Evolutionary conservation across 495 filamentous ascomycete genomes (phyloP), one percentile per base, ranked within the genome.

Genomic region (Rusavskia elegans): DNA sequence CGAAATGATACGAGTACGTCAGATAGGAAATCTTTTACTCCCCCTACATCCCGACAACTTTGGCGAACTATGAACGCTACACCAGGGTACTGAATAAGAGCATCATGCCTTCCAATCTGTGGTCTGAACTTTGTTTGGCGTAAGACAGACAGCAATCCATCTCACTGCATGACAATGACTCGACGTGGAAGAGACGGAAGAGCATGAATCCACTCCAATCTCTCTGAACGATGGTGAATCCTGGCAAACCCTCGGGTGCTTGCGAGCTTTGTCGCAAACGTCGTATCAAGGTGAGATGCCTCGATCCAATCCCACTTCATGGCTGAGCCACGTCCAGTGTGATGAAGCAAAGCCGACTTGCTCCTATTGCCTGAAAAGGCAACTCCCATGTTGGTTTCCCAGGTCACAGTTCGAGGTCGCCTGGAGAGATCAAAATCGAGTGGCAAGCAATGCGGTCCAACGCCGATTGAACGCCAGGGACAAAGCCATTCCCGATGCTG

Each of bases 211-310:
- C n/a, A n/a, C 25, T 27, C 25, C 25, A 27, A 27, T 27, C 7
- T 13, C 20, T 17, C 39, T 1, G 39, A 17, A 21, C 7, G 7
- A 50, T 50, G 48, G 48, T 50, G 3, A 17, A 50, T 39, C 29
- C 48, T 0, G 48, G 48, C n/a, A 9, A 14, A 39, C 48, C 48
- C 17, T 19, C n/a, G 6, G 48, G 48, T 11, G 48, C 21, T 10
- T 50, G 48, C 29, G 48, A 17, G 29, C 30, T 50, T 5, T 50
- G 48, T 50, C 48, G 48, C n/a, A 50, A 50, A 29, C 48, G 48
- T 25, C 48, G 30, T 14, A 50, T 50, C 48, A 50, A 50, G 48
- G 48, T 21, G 13, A 4, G 46, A 49, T 3, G 6, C 19, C 20
- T 49, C 5, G 9, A 49, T 37, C n/a, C n/a, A n/a, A n/a, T n/a